Evolutionary conservation across 371 early-diverging fungal species (phyloP), one percentile per base, ranked within the genome.

Genomic region (Haplosporangium sp.): DNA sequence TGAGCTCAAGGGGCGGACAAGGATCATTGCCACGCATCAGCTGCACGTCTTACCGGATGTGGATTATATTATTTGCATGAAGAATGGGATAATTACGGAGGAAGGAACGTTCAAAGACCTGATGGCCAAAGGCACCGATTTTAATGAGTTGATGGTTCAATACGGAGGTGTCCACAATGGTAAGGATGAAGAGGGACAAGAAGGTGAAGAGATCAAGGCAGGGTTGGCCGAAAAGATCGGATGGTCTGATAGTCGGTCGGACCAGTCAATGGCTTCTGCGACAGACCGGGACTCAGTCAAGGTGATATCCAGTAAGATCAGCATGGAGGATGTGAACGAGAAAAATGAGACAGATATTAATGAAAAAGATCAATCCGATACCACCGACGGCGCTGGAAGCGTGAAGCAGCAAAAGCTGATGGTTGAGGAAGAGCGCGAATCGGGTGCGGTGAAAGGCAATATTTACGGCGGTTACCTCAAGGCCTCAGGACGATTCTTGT

Each of bases 11-110:
- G 74, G 54, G 11, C 79, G 85, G 58, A 83, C 50, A 5, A 50
- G 50, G 18, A 50, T 83, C n/a, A 67, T 83, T 18, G 80, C 80
- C 6, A 83, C 81, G 5, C 81, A 81, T 61, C 73, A 64, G 18
- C 29, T 83, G 55, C 81, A 81, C 54, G 64, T 79, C 46, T 37
- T 81, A 2, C 70, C 64, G 10, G 63, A 64, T 1, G 84, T 80
- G 18, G 87, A 89, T 67, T 67, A 64, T 42, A 75, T 91, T 16
- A 57, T 87, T n/a, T 80, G 82, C 53, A 83, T 89, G 84, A 73
- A 85, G 23, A 82, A 82, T 59, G 89, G 89, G 16, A 59, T 63
- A 37, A 82, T 89, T 58, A 80, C 74, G 29, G 74, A 81, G 43
- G 75, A 75, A 23, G 90, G 91, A 13, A 64, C 82, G 0, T 90